Conservation (phyloP, 2,329 filamentous ascomycete genomes). For the Triangularia setosa region DNA sequence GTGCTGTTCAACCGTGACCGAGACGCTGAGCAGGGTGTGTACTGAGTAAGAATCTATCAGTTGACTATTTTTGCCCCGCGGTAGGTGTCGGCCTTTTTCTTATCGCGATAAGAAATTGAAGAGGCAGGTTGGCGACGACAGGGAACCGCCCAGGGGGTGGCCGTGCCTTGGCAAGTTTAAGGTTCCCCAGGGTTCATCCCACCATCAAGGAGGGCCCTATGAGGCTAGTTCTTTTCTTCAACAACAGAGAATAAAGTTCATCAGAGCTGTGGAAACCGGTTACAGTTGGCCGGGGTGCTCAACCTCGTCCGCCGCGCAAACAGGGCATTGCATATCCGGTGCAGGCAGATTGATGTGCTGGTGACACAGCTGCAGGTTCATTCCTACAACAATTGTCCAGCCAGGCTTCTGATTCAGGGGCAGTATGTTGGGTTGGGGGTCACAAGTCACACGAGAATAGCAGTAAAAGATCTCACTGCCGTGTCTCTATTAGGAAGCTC, state of each 20-base stretch:
- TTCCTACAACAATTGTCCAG: not conserved
- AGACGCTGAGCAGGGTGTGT: not conserved
- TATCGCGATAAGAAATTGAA: slow-evolving; percentile 15
- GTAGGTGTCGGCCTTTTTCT: slow-evolving; percentile 1
- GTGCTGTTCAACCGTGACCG: slow-evolving; percentile 15
- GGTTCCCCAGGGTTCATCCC: not conserved
- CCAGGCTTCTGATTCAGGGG: not conserved
- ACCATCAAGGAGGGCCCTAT: no score
- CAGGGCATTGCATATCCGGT: not conserved
- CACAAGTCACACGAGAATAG: not conserved
- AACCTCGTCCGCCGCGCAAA: not conserved
- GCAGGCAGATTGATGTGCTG: slow-evolving; percentile 9
- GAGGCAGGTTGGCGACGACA: slow-evolving; percentile 17
- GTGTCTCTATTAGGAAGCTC: not conserved
- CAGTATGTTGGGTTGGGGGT: not conserved
- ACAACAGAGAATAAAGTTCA: not conserved
- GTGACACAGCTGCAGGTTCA: not conserved
- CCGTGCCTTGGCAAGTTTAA: not conserved
- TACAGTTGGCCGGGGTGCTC: not conserved
- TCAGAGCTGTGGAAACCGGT: not conserved
- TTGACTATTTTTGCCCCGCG: slow-evolving; percentile 24
- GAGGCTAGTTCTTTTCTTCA: no score
- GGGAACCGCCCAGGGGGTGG: not conserved
- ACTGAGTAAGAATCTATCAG: not conserved
- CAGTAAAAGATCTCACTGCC: no score